Evolutionary conservation across 2,329 filamentous ascomycete genomes (phyloP), one percentile per base, ranked within the genome.

Genomic region (Diaporthe humulicola): DNA sequence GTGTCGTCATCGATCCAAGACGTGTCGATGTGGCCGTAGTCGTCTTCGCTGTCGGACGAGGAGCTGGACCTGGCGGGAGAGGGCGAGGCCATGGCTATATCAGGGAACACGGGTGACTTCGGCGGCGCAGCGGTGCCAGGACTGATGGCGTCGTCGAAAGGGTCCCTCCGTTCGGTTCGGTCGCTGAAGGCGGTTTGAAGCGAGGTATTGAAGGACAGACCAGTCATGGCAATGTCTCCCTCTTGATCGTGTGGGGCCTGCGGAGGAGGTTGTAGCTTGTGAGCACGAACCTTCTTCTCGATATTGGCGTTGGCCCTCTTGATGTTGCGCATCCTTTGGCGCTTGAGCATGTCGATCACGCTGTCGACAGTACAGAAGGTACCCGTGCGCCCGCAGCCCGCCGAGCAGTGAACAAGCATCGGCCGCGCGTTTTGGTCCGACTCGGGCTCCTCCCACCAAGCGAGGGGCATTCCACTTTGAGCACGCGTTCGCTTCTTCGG

Each of bases 291-390:
- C 58, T 75, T 73, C 28, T 74, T 56, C 56, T 75, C 77, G 33
- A 79, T 77, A 50, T 83, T 83, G 12, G 82, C 82, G 52, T 76
- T 74, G 0, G 78, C 75, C 36, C 70, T 70, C 45, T 75, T 74
- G 33, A 78, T 66, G n/a, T 78, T 73, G 56, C 77, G 78, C 70
- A 86, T 83, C 42, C 87, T 90, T 83, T 98, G 95, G n/a, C 94
- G 92, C 86, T 98, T 98, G 75, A 99, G 86, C 94, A 98, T 98
- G 83, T 98, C 96, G 73, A 98, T 93, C 12, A 98, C 97, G 52
- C 93, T 96, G 82, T 98, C 97, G 22, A 98, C 95, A 0, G 97
- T 98, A 83, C 97, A 98, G 81, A 98, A 99, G 0, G 97, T 96
- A 4, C 97, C 97, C 0, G 97, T 99, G 19, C 97, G 93, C 0